A percentile compares a stretch with the other conserved stretches of the same genome.
phyloP scores from a whole-genome alignment of 306 rosid genomes.

The Vigna radiata region DNA sequence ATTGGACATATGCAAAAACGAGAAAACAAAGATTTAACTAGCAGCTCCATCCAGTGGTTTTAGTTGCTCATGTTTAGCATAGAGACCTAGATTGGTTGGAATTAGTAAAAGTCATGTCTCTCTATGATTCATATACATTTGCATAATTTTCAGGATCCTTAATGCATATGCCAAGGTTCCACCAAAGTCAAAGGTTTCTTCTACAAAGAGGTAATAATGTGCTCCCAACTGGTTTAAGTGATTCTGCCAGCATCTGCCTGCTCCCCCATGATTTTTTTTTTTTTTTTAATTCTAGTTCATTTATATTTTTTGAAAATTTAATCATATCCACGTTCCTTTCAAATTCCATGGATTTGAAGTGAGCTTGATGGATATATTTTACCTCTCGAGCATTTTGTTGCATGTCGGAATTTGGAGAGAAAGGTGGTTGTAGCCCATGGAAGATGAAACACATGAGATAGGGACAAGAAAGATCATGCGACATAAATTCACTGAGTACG shows the following conservation, averaged over 20 bases:
- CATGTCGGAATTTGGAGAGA: background rate
- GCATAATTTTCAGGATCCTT: slow-evolving; percentile 61
- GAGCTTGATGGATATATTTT: background rate
- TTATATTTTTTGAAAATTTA: background rate
- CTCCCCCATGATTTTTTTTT: slow-evolving; percentile 4
- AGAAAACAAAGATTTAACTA: background rate
- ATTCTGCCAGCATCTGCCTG: slow-evolving; percentile 20
- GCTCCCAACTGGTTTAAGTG: slow-evolving; percentile 20
- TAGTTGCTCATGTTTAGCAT: background rate
- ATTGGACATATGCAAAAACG: background rate
- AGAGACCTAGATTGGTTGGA: slow-evolving; percentile 17
- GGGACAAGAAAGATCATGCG: no score
- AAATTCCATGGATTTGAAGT: slow-evolving; percentile 13
- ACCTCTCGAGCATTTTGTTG: background rate
- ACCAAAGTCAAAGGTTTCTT: slow-evolving; percentile 59
- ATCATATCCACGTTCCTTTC: slow-evolving; percentile 27
- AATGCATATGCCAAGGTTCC: slow-evolving; percentile 67
- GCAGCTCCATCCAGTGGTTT: background rate
- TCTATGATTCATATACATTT: slow-evolving; percentile 20
- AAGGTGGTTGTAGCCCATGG: no score
- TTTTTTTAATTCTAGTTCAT: background rate
- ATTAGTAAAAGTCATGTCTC: slow-evolving; percentile 12
- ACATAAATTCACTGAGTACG: no score
- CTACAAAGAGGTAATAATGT: slow-evolving; percentile 62
- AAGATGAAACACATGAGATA: no score